Base-by-base conservation (phyloP, 2,329 filamentous ascomycete genomes). In the Sporothrix variecibatus region DNA sequence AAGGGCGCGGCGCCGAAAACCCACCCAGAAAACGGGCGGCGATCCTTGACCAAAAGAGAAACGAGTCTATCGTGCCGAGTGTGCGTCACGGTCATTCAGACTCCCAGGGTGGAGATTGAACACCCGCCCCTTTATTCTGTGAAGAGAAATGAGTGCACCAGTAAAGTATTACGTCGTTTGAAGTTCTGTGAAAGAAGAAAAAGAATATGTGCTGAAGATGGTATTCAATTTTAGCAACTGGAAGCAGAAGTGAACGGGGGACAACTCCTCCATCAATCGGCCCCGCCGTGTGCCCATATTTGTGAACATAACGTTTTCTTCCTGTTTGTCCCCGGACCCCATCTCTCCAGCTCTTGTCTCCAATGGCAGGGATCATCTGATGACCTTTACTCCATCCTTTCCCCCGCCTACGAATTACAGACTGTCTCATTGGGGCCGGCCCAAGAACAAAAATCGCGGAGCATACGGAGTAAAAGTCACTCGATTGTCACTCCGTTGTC, bases 1-100 rank as follows among this genome's bases (percentile, higher is more conserved):
- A n/a, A n/a, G n/a, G n/a, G n/a, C n/a, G n/a, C n/a, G n/a, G n/a
- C n/a, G n/a, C n/a, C 17, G 23, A 6, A 38, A 38, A 34, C 60
- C 38, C 60, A 40, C 17, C 46, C 60, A 65, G 60, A 43, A 67
- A 34, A 28, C 3, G 1, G 26, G 43, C 46, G 67, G 3, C 67
- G 67, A 69, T 69, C 67, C 28, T 69, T 31, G 26, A 69, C 67
- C 20, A 53, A 69, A 40, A 15, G 65, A 69, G 46, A 69, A 53
- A 53, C 46, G 2, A 17, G 67, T 34, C 46, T 53, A 38, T 40
- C 67, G 17, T 23, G 34, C 34, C 34, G 34, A 8, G 34, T 34
- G 2, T 34, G 46, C 46, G 15, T 68, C 40, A 17, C 11, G 40
- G 43, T 51, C 43, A 51, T 68, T 67, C 26, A 34, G 34, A 34